phyloP scores from a whole-genome alignment of 1,284 basidiomycete species.

The Leccinum fallax region DNA sequence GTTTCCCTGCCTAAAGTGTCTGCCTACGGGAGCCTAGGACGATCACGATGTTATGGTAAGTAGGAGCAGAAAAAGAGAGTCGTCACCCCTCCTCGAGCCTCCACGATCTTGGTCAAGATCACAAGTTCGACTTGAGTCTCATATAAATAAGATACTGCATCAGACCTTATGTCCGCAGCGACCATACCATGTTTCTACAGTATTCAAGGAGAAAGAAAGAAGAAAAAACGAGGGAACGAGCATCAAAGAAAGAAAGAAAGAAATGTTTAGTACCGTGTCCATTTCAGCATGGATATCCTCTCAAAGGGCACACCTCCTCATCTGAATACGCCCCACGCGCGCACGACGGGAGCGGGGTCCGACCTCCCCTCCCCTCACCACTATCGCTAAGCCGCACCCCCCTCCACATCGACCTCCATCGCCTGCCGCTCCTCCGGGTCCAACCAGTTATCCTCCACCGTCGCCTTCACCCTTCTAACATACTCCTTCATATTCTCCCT shows the following conservation, averaged over 20 bases:
- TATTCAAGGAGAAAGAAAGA: conserved; percentile 3
- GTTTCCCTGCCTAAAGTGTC: no score
- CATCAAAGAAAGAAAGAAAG: background rate
- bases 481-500: conserved; percentile 99
- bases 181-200: background rate
- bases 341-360: background rate
- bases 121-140: background rate
- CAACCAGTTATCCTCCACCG: conserved; percentile 90
- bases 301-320: background rate
- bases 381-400: conserved; percentile 1
- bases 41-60: background rate
- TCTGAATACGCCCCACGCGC: no score
- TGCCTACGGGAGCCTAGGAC: background rate
- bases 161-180: background rate
- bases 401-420: conserved; percentile 36
- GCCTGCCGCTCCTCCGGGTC: conserved; percentile 74
- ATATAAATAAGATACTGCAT: conserved; percentile 1
- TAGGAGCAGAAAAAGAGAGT: background rate
- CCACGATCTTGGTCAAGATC: background rate
- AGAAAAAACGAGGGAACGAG: background rate
- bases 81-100: background rate
- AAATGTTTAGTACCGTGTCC: conserved; percentile 2
- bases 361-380: background rate
- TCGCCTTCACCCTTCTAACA: conserved; percentile 87
- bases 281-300: background rate